These are phyloP conservation scores for Saccharomyces hybrid DNA, from an alignment of 1,139 yeast genomes.

Conservation along the genomic window DNA sequence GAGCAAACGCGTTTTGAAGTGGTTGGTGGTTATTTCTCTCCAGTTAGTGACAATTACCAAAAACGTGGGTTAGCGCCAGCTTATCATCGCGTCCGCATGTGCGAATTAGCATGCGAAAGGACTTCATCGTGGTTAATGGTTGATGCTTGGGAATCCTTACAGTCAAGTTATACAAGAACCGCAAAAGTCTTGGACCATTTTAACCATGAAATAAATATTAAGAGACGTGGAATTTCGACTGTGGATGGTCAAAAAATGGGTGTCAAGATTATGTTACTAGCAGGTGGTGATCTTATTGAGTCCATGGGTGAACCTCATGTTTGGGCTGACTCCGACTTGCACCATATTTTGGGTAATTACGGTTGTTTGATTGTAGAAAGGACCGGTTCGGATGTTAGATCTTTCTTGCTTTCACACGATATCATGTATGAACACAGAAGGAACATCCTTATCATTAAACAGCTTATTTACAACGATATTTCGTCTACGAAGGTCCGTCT, in stretches of 20 bases:
- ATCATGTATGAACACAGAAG: constrained; percentile 94
- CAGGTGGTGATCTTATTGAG: constrained; percentile 96
- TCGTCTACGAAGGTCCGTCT: constrained; percentile 89
- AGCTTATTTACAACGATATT: constrained; percentile 90
- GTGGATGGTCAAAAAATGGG: constrained; percentile 72
- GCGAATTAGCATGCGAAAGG: constrained; percentile 95
- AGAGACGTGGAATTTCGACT: constrained; percentile 73
- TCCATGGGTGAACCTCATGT: constrained; percentile 99
- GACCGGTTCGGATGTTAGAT: constrained; percentile 91
- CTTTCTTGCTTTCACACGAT: constrained; percentile 85
- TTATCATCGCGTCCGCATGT: constrained; percentile 88
- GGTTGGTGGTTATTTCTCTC: constrained; percentile 94
- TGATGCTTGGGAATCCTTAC: constrained; percentile 97
- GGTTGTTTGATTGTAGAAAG: constrained; percentile 95
- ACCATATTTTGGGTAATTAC: constrained; percentile 88
- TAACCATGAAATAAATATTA: constrained; percentile 86
- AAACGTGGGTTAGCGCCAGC: constrained; percentile 90
- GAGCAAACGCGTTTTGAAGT: constrained; percentile 93
- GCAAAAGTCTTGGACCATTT: constrained; percentile 94
- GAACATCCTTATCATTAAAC: constrained; percentile 88
- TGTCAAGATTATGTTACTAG: constrained; percentile 88
- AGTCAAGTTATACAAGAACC: constrained; percentile 83
- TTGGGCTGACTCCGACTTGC: constrained; percentile 94
- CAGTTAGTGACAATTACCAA: constrained; percentile 87
- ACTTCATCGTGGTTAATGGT: constrained; percentile 98